A percentile compares a stretch with the other conserved stretches of the same genome.
These are phyloP conservation scores for Colletotrichum brevisporum DNA, from an alignment of 2,329 filamentous ascomycete genomes.

Conservation along the genomic window DNA sequence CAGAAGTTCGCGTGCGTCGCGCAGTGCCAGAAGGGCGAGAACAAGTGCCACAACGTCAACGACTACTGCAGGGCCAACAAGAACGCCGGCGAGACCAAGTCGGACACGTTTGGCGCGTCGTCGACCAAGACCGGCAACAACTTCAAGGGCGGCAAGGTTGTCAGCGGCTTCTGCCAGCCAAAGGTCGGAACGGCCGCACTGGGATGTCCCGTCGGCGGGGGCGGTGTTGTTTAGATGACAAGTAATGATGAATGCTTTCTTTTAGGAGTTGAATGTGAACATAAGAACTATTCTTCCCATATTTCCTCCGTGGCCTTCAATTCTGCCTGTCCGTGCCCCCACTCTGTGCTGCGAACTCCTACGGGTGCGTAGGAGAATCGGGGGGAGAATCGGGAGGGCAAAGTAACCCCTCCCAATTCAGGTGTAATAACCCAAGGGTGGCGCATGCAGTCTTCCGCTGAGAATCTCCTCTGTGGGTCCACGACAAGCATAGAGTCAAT, in stretches of 20 bases:
- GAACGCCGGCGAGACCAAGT: neutral
- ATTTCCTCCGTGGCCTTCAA: too few species aligned
- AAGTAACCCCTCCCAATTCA: neutral
- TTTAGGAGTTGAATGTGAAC: too few species aligned
- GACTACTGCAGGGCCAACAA: neutral
- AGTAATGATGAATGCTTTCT: neutral
- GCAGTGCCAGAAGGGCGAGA: neutral
- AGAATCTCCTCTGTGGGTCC: slow-evolving; percentile 84
- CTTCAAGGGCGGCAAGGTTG: slow-evolving; percentile 1
- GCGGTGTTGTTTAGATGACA: too few species aligned
- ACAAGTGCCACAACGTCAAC: neutral
- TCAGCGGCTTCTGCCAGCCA: neutral
- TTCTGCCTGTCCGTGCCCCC: too few species aligned
- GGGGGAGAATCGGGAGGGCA: too few species aligned
- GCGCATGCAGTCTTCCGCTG: slow-evolving; percentile 88
- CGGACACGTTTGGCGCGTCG: neutral
- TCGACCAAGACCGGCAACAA: neutral
- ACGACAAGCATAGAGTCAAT: slow-evolving; percentile 96
- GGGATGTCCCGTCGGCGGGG: neutral
- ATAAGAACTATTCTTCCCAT: too few species aligned
- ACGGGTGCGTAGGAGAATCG: too few species aligned
- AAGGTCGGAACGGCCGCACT: slow-evolving; percentile 2
- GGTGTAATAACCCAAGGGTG: slow-evolving; percentile 81
- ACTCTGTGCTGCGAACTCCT: too few species aligned
- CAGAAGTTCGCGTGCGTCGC: neutral